Evolutionary conservation across 495 filamentous ascomycete species (phyloP).

Genomic region (Podospora didyma): DNA sequence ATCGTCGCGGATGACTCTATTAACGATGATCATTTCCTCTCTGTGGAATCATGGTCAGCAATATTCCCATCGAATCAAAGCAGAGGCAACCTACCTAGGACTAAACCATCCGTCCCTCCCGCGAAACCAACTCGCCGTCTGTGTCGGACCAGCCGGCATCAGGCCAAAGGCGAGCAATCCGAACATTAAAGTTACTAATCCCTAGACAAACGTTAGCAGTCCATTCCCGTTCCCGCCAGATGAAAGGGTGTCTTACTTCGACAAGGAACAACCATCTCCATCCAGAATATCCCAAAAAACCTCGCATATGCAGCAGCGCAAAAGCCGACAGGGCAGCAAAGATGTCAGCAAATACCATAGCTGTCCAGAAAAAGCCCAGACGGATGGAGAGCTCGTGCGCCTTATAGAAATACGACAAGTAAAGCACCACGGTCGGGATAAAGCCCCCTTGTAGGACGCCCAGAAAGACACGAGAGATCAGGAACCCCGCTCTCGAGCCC

Average conservation of each 20-base stretch:
- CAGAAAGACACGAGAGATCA: constrained; percentile 56
- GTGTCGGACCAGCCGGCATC: constrained; percentile 50
- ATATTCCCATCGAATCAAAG: constrained; percentile 12
- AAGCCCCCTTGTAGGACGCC: constrained; percentile 72
- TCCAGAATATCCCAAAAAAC: constrained; percentile 44
- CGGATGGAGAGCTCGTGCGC: constrained; percentile 46
- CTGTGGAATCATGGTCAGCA: constrained; percentile 25
- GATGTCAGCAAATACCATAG: constrained; percentile 46
- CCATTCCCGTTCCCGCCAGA: too few relatives aligned
- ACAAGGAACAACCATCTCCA: constrained; percentile 59
- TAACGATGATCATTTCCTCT: constrained; percentile 51
- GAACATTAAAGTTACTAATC: constrained; percentile 45
- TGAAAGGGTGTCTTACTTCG: constrained; percentile 19
- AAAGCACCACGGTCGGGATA: constrained; percentile 36
- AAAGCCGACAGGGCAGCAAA: constrained; percentile 47
- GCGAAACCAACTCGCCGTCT: constrained; percentile 45
- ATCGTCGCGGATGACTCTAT: constrained; percentile 46
- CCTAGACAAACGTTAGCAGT: constrained; percentile 12
- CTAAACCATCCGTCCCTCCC: constrained; percentile 46
- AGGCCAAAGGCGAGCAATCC: constrained; percentile 48
- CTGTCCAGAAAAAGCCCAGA: constrained; percentile 47
- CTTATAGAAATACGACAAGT: constrained; percentile 54
- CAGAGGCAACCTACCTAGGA: constrained; percentile 27
- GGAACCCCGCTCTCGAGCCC: constrained; percentile 53
- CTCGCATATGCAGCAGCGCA: constrained; percentile 47